phyloP scores from a whole-genome alignment of 2,329 filamentous ascomycete species.

The Colletotrichum coccodes region DNA sequence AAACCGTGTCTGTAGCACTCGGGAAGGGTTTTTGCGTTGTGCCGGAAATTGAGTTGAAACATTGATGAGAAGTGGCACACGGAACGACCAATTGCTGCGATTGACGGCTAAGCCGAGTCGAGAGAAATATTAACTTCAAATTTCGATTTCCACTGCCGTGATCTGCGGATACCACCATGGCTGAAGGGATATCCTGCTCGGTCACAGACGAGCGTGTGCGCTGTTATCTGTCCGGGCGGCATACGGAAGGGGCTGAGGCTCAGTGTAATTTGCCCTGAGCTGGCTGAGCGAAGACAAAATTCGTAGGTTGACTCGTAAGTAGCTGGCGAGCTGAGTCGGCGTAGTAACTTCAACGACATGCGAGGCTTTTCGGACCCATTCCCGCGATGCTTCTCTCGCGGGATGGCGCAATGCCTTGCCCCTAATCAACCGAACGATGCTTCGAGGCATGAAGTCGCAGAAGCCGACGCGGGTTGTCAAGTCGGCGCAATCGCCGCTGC shows the following conservation, averaged over 20 bases:
- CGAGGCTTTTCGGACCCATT: slow-evolving; percentile 1
- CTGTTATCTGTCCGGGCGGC: slow-evolving; percentile 6
- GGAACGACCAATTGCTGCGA: neutral
- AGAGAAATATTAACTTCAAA: neutral
- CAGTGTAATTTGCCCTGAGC: slow-evolving; percentile 28
- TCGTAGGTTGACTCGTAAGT: slow-evolving; percentile 17
- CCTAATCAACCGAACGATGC: neutral
- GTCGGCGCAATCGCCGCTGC: neutral
- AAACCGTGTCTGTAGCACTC: neutral
- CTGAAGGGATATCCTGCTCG: slow-evolving; percentile 4
- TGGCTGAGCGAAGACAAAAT: slow-evolving; percentile 26
- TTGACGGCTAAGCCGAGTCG: slow-evolving; percentile 1
- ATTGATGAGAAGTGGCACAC: slow-evolving; percentile 1
- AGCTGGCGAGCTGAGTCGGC: slow-evolving; percentile 15
- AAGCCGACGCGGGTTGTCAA: neutral
- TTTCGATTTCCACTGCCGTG: neutral
- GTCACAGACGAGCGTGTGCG: slow-evolving; percentile 15
- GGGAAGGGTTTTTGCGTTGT: neutral
- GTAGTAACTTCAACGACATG: neutral
- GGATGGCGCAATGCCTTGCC: slow-evolving; percentile 10
- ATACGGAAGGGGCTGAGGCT: slow-evolving; percentile 25
- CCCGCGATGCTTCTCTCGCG: neutral
- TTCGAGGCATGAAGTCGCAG: slow-evolving; percentile 3
- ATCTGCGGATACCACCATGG: slow-evolving; percentile 13
- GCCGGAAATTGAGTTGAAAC: slow-evolving; percentile 26